Evolutionary conservation across 1,284 basidiomycete genomes (phyloP).

Genomic region (Nidula niveotomentosa): DNA sequence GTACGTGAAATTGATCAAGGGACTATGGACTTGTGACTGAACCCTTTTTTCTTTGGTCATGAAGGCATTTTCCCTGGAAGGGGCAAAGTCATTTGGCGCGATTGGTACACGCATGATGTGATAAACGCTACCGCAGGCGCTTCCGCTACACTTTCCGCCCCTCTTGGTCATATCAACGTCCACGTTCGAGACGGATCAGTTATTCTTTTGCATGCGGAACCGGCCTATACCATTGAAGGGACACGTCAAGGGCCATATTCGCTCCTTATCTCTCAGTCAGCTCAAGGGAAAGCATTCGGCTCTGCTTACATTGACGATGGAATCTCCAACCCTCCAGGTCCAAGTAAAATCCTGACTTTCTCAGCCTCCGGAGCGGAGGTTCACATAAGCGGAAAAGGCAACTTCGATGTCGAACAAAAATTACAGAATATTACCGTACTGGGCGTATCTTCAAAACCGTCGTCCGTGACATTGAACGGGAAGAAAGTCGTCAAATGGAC

Average conservation of each 20-base stretch:
- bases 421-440: slow-evolving; percentile 48
- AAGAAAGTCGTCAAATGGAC: slow-evolving; percentile 26
- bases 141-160: slow-evolving; percentile 50
- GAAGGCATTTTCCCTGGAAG: slow-evolving; percentile 62
- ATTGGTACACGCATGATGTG: slow-evolving; percentile 71
- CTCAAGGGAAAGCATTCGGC: slow-evolving; percentile 47
- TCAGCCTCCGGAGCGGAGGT: slow-evolving; percentile 27
- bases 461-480: slow-evolving; percentile 30
- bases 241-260: slow-evolving; percentile 54
- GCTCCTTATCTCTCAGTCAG: slow-evolving; percentile 52
- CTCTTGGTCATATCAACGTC: slow-evolving; percentile 70
- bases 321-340: slow-evolving; percentile 49
- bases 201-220: slow-evolving; percentile 53
- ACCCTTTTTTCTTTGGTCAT: too few species aligned
- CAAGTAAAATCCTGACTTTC: slow-evolving; percentile 45
- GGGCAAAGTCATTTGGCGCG: slow-evolving; percentile 65
- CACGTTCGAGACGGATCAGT: slow-evolving; percentile 63
- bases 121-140: slow-evolving; percentile 36
- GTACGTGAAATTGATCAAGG: slow-evolving; percentile 22
- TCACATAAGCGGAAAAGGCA: slow-evolving; percentile 35
- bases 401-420: slow-evolving; percentile 38
- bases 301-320: slow-evolving; percentile 69
- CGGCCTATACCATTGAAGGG: slow-evolving; percentile 59
- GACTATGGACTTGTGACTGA: not conserved
- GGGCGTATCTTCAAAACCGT: slow-evolving; percentile 36